These are phyloP conservation scores for Bassia scoparia DNA, from an alignment of 148 eudicot genomes.

Conservation along the genomic window DNA sequence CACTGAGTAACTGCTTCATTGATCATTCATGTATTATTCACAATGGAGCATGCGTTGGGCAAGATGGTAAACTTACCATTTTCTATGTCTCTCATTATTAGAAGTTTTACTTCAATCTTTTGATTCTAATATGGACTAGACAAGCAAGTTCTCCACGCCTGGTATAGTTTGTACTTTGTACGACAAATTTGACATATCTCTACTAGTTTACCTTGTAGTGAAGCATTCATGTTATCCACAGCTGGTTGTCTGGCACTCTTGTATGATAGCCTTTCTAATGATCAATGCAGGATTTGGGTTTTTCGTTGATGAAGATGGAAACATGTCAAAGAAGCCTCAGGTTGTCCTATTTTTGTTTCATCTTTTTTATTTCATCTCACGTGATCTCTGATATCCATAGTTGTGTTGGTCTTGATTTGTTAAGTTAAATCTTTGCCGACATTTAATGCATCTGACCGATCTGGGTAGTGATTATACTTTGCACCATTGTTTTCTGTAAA, in stretches of 20 bases:
- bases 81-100: not conserved
- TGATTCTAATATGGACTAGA: no score
- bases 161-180: not conserved
- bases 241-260: not conserved
- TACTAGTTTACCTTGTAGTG: not conserved
- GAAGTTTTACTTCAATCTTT: no score
- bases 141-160: not conserved
- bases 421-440: not conserved
- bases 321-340: conserved; percentile 88
- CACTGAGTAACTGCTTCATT: conserved; percentile 64
- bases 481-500: not conserved
- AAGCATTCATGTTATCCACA: not conserved
- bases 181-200: not conserved
- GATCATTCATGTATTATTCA: conserved; percentile 83
- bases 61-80: conserved; percentile 54
- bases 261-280: not conserved
- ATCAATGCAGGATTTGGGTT: conserved; percentile 80
- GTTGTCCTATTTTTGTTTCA: conserved; percentile 33
- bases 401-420: not conserved
- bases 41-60: conserved; percentile 87
- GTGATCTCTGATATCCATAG: not conserved
- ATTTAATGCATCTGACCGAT: not conserved
- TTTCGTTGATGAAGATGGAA: conserved; percentile 62
- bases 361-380: no score
- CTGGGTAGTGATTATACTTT: not conserved